These are phyloP conservation scores for Mucor lusitanicus DNA, from an alignment of 371 early-diverging fungal genomes.

Conservation along the genomic window DNA sequence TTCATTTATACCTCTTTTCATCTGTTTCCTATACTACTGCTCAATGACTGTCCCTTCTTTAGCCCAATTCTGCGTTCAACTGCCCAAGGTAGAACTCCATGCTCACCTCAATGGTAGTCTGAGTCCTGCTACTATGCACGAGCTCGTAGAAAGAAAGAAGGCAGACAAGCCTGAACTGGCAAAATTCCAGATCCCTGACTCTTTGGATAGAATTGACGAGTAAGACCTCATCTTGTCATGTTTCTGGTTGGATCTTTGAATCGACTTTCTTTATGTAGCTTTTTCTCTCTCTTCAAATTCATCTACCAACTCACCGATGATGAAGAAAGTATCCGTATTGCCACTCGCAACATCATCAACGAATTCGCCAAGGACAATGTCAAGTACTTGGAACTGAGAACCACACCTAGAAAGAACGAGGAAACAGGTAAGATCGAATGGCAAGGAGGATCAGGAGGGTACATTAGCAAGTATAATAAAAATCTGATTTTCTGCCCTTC, in stretches of 20 bases:
- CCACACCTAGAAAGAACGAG: constrained; percentile 54
- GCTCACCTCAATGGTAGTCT: constrained; percentile 67
- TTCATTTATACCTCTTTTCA: not conserved
- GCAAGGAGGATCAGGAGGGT: not conserved
- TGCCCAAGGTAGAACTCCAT: constrained; percentile 67
- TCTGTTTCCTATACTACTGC: not conserved
- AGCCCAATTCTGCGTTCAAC: constrained; percentile 33
- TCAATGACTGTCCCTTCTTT: not conserved
- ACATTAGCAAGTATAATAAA: no score
- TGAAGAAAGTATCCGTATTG: constrained; percentile 41
- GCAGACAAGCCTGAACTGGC: constrained; percentile 39
- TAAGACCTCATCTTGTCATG: constrained; percentile 8
- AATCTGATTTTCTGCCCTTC: no score
- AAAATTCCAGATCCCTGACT: constrained; percentile 37
- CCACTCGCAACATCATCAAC: constrained; percentile 47
- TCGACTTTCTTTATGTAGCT: constrained; percentile 25
- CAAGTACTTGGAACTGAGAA: constrained; percentile 63
- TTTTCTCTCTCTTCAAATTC: constrained; percentile 58
- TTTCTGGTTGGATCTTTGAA: not conserved
- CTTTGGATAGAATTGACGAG: constrained; percentile 36
- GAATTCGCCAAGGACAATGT: constrained; percentile 61
- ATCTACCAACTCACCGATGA: constrained; percentile 62
- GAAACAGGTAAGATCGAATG: constrained; percentile 34
- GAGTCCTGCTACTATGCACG: constrained; percentile 46
- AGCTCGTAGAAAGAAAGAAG: constrained; percentile 46